phyloP scores from a whole-genome alignment of 768 basidiomycete genomes.

The Psilocybe azurescens region DNA sequence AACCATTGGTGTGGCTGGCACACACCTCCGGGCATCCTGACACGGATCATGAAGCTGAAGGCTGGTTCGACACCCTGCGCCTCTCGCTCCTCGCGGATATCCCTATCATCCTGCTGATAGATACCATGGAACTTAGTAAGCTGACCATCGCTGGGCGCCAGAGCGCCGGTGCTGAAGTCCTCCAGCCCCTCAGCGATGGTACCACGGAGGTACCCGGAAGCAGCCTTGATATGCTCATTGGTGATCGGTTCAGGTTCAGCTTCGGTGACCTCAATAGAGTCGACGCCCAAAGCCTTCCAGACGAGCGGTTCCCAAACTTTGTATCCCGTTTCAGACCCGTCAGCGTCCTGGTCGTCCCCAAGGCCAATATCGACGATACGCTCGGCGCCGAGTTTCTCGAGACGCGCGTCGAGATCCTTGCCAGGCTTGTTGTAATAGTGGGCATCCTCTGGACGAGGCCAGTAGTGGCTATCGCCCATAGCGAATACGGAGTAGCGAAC shows the following conservation, averaged over 20 bases:
- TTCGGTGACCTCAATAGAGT: constrained; percentile 84
- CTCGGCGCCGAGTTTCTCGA: constrained; percentile 81
- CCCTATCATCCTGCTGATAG: constrained; percentile 97
- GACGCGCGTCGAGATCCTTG: constrained; percentile 84
- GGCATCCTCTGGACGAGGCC: constrained; percentile 96
- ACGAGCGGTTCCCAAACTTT: constrained; percentile 92
- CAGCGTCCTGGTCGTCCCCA: constrained; percentile 97
- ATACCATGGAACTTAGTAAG: constrained; percentile 98
- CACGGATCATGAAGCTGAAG: constrained; percentile 98
- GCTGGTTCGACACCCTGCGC: constrained; percentile 94
- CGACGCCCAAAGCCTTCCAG: constrained; percentile 96
- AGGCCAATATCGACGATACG: constrained; percentile 79
- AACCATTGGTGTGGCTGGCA: constrained; percentile 93
- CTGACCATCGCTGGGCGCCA: constrained; percentile 89
- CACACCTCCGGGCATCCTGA: constrained; percentile 95
- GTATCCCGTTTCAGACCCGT: constrained; percentile 96
- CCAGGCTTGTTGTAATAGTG: constrained; percentile 98
- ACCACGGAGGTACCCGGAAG: constrained; percentile 90
- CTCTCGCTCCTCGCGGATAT: constrained; percentile 96
- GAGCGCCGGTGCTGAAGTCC: constrained; percentile 87
- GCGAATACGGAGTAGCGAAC: constrained; percentile 87
- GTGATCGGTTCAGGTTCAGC: constrained; percentile 97
- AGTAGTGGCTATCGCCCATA: constrained; percentile 99
- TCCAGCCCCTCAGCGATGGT: constrained; percentile 92
- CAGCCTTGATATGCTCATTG: constrained; percentile 99